Evolutionary conservation across 306 rosid species (phyloP), one percentile per base, ranked within the genome.

Genomic region (Dryas octopetala): DNA sequence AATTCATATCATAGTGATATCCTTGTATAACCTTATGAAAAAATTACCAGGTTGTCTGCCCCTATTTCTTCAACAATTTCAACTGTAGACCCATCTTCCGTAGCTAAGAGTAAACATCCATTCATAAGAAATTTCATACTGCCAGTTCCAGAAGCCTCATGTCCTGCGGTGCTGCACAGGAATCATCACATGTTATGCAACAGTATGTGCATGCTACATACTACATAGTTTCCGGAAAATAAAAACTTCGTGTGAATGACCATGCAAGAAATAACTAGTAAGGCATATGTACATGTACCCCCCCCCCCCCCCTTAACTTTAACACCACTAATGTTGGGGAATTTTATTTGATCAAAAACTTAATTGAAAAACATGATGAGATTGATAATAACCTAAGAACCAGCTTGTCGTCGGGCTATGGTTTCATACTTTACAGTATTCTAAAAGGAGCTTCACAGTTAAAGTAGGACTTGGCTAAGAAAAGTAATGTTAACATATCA

Each of bases 91-190:
- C 96, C 92, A 86, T 90, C 96, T 61, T 75, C 86, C 26, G 96
- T 90, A 61, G 88, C 96, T 78, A 90, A 84, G 73, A 90, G 91
- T 79, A 90, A 71, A 53, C 90, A 86, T 38, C 96, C 96, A 70
- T 90, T 90, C 96, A 90, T 90, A 69, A 86, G 80, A 80, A 90
- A 88, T 73, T 90, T 90, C 96, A 90, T 90, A 86, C 86, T 84
- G 49, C 91, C 89, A 28, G 96, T 90, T 82, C 92, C 89, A 45
- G 91, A 88, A 28, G 92, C 92, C 85, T 86, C 96, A 68, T 84
- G 85, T 78, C 96, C 91, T 76, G 92, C 89, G 28, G 96, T 86
- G 86, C 96, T 90, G 76, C 74, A 85, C 32, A 78, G 71, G 72
- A 82, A 40, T 66, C 57, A 77, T 76, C 72, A 76, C 69, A 76